Base-by-base conservation (phyloP, 176 grass and related monocot species). In the Otatea glauca region DNA sequence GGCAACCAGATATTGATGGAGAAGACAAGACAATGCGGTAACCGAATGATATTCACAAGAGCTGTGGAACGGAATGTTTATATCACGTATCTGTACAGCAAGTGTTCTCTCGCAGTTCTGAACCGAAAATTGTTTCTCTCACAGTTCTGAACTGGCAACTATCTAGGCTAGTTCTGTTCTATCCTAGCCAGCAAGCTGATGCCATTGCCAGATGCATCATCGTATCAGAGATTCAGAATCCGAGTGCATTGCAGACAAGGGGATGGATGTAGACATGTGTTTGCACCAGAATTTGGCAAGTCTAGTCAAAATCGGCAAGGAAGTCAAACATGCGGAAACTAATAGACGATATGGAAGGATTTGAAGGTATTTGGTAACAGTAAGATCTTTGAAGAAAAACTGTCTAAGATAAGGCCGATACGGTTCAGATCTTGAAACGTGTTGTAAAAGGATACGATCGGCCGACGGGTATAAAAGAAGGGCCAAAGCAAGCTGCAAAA, bases 211-310 rank as follows among this genome's bases (percentile, higher is more conserved):
- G 27, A 68, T 38, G 42, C 50, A 23, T 68, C 37, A 66, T 29
- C 45, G 17, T 68, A 55, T 41, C 48, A 81, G 29, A 44, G 24
- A 62, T 62, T 68, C 73, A 68, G 48, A 68, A 42, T 58, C 6
- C 14, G 10, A 16, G 7, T 68, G 49, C 63, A 69, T 69, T 77
- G 47, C 12, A 66, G 60, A 62, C 35, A 65, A 78, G 17, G 24
- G 13, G 58, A 56, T 55, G 24, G 37, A 35, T 29, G 67, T 43
- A 43, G 39, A 41, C n/a, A n/a, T n/a, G n/a, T n/a, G n/a, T n/a
- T n/a, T n/a, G n/a, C n/a, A n/a, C n/a, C n/a, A n/a, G n/a, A n/a
- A n/a, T n/a, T n/a, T n/a, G n/a, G n/a, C n/a, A n/a, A n/a, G n/a
- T n/a, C n/a, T n/a, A n/a, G n/a, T n/a, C n/a, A n/a, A n/a, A n/a